These are phyloP conservation scores for Cupressus sempervirens DNA, from an alignment of 75 land plant species.

Conservation along the genomic window DNA sequence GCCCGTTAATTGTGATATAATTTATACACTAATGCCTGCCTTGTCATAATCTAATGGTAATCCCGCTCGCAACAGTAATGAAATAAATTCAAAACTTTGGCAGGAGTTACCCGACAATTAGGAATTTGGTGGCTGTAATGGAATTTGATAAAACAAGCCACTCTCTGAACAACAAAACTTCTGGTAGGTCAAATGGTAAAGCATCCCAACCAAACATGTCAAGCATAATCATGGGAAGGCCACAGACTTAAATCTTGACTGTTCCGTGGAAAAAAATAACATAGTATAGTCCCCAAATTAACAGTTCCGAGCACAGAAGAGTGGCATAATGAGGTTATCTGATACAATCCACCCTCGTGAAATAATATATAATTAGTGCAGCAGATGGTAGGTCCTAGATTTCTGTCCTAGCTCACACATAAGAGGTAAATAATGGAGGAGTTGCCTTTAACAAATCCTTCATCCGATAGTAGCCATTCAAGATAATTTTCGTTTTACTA, in stretches of 20 bases:
- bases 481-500: not conserved
- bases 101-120: not conserved
- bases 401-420: not conserved
- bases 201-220: no score
- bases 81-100: not conserved
- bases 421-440: not conserved
- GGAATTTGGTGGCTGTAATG: not conserved
- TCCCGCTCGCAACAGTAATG: not conserved
- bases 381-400: not conserved
- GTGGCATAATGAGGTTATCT: not conserved
- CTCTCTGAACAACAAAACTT: not conserved
- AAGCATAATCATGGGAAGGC: not conserved
- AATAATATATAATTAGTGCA: not conserved
- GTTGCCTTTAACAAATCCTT: not conserved
- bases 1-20: no score
- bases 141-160: not conserved
- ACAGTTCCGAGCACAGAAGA: not conserved
- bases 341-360: not conserved
- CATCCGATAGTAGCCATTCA: not conserved
- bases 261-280: not conserved
- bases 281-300: not conserved
- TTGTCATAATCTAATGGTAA: no score
- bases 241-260: not conserved
- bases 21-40: no score
- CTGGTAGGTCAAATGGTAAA: no score